phyloP scores from a whole-genome alignment of 2,329 filamentous ascomycete genomes.

The Cladosporium phlei region DNA sequence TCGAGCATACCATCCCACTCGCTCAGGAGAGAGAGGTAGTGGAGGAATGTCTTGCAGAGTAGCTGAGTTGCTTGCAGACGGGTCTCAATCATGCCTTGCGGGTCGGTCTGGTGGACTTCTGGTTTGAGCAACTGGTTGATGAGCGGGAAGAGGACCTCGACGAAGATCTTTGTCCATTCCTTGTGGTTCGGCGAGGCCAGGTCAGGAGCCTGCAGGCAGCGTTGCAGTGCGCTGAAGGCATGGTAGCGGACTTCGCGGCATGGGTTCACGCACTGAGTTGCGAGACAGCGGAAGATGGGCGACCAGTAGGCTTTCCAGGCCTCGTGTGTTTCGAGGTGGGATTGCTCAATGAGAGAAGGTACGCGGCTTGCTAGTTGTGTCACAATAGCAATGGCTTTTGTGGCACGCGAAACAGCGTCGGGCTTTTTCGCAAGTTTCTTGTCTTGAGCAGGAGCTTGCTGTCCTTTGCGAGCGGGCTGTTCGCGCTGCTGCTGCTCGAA shows the following conservation, averaged over 20 bases:
- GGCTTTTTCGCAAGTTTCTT: slow-evolving; percentile 52
- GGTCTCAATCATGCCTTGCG: slow-evolving; percentile 91
- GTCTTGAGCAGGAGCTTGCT: slow-evolving; percentile 20
- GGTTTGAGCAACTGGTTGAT: slow-evolving; percentile 84
- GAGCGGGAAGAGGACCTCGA: slow-evolving; percentile 86
- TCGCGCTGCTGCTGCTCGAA: slow-evolving; percentile 54
- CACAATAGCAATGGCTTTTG: slow-evolving; percentile 75
- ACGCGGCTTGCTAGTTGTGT: slow-evolving; percentile 77
- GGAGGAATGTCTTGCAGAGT: slow-evolving; percentile 90
- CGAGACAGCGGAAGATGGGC: slow-evolving; percentile 84
- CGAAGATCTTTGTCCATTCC: slow-evolving; percentile 87
- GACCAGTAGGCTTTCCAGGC: slow-evolving; percentile 98
- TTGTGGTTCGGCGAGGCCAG: slow-evolving; percentile 78
- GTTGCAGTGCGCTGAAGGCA: slow-evolving; percentile 79
- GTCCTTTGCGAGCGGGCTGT: slow-evolving; percentile 13
- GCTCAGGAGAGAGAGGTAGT: slow-evolving; percentile 80
- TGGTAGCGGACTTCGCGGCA: slow-evolving; percentile 88
- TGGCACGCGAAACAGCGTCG: slow-evolving; percentile 68
- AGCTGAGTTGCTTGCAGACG: slow-evolving; percentile 85
- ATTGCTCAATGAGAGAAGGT: slow-evolving; percentile 83
- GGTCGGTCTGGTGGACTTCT: slow-evolving; percentile 87
- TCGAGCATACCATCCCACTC: slow-evolving; percentile 86
- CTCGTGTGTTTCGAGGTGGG: slow-evolving; percentile 67
- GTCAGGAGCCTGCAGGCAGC: slow-evolving; percentile 77
- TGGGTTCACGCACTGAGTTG: slow-evolving; percentile 86